Evolutionary conservation across 1,139 yeast species (phyloP), one percentile per base, ranked within the genome.

Genomic region (Suhomyces choctaworum): DNA sequence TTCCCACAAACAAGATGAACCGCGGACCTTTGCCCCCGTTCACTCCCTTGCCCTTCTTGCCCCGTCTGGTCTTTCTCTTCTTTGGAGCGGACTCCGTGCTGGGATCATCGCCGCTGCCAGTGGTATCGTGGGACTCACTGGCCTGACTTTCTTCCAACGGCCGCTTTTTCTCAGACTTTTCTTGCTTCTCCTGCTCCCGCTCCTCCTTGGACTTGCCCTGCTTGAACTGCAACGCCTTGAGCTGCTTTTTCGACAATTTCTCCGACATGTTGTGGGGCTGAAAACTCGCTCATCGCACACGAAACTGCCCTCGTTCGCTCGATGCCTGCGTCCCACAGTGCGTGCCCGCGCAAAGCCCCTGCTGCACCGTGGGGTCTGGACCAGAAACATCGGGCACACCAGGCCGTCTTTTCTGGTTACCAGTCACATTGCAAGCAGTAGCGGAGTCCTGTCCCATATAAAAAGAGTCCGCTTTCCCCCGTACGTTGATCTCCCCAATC

Each of bases 1-100:
- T 89, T 9, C 98, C 98, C n/a, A 89, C 89, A 61, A 92, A 92
- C 27, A 92, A 62, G 35, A 92, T 76, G 52, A 85, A 89, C 50
- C 95, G 66, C 25, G 88, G 86, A 0, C 83, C 83, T 34, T 61
- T 64, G 9, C 75, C 74, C 12, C 61, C 64, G 42, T 70, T 68
- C 4, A 59, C 63, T 11, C 76, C 78, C 62, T 70, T 78, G 16
- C 85, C 85, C 45, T 79, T 80, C 60, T 81, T 81, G 15, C 90
- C 89, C 63, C 90, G 69, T 64, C 92, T 76, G 4, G 90, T 83
- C 58, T 82, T 82, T 45, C 90, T 67, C 56, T 82, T 83, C 65
- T 82, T 82, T 49, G 67, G 69, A 4, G 62, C 60, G n/a, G 65
- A 68, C 36, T 56, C 68, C 7, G 48, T 54, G 31, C 34, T 39